Conservation (phyloP, 2,329 filamentous ascomycete genomes). For the Verticillium longisporum region DNA sequence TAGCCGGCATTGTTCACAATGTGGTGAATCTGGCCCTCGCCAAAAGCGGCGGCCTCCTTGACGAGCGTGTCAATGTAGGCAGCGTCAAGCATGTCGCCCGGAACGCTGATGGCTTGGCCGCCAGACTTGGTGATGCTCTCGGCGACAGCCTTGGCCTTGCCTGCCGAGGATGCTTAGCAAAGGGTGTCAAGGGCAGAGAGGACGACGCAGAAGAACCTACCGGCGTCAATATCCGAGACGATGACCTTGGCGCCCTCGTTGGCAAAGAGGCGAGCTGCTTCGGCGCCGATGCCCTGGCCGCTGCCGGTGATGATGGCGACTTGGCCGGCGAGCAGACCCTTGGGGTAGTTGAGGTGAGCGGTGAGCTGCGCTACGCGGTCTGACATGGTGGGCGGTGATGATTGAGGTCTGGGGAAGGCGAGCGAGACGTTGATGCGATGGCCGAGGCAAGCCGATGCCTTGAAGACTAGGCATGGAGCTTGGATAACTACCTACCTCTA, state of each 20-base stretch:
- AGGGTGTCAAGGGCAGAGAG: neutral
- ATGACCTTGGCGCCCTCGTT: constrained; percentile 84
- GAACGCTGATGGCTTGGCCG: constrained; percentile 63
- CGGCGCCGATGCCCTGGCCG: constrained; percentile 83
- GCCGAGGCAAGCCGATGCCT: neutral
- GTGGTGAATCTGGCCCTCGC: constrained; percentile 81
- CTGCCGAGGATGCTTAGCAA: constrained; percentile 27
- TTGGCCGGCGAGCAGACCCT: constrained; percentile 71
- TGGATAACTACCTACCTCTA: neutral
- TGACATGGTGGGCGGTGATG: constrained; percentile 29
- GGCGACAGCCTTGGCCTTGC: constrained; percentile 62
- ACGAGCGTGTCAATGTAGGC: constrained; percentile 68
- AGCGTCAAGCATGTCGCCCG: constrained; percentile 69
- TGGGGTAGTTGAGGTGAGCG: constrained; percentile 74
- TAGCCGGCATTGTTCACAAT: constrained; percentile 90
- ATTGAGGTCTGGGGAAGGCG: neutral
- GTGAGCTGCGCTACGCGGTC: constrained; percentile 65
- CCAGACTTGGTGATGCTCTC: constrained; percentile 61
- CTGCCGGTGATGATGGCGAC: constrained; percentile 83
- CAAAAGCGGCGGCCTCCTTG: constrained; percentile 69
- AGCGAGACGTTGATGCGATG: neutral
- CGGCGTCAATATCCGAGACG: constrained; percentile 72
- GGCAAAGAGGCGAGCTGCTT: constrained; percentile 73
- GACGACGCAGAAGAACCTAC: constrained; percentile 32
- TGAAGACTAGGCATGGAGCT: neutral